phyloP scores from a whole-genome alignment of 257 asterid species.

The Scutellaria barbata region DNA sequence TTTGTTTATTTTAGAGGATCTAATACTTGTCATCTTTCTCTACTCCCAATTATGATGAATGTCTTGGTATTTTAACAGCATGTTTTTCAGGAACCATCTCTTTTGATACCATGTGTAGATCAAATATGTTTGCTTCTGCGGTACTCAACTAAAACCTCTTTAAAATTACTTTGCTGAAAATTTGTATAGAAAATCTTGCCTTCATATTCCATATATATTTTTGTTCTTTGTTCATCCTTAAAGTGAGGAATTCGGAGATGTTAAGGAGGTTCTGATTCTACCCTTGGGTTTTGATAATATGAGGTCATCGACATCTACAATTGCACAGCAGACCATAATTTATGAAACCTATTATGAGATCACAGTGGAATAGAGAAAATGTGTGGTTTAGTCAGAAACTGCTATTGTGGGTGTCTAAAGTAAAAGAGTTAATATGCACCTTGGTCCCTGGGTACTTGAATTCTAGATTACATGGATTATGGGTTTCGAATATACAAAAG shows the following conservation, averaged over 20 bases:
- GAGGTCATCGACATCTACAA: not conserved
- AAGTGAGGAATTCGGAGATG: not conserved
- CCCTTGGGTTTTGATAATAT: not conserved
- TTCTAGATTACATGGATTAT: not conserved
- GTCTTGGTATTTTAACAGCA: conserved; percentile 21
- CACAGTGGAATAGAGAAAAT: not conserved
- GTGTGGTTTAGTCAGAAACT: conserved; percentile 1
- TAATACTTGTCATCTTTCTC: no score
- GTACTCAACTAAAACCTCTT: conserved; percentile 4
- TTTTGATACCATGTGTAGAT: not conserved
- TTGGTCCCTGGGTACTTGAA: not conserved
- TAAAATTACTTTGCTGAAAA: not conserved
- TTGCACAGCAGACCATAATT: not conserved
- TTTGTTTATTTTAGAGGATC: no score
- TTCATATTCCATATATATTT: not conserved
- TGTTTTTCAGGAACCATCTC: not conserved
- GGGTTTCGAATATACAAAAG: not conserved
- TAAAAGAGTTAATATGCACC: not conserved
- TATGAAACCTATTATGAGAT: not conserved
- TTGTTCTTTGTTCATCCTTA: not conserved
- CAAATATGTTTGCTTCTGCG: not conserved
- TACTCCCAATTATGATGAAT: not conserved
- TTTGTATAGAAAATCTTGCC: not conserved
- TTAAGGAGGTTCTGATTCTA: not conserved
- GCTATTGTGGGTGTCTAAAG: not conserved